A percentile compares a stretch with the other conserved stretches of the same genome.
phyloP scores from a whole-genome alignment of 768 basidiomycete species.

The Cyclocybe aegerita region DNA sequence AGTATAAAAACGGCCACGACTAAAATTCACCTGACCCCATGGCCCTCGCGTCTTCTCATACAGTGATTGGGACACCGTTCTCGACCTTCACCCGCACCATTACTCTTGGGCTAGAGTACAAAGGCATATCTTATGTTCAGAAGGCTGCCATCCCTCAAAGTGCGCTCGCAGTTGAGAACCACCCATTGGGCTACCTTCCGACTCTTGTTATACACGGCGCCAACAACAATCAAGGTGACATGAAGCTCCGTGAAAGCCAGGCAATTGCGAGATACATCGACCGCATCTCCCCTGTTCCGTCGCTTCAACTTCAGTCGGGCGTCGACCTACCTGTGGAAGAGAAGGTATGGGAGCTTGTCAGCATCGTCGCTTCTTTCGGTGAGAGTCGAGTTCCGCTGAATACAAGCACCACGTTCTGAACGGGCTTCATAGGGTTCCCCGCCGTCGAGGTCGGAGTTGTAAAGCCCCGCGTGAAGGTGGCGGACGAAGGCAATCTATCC shows the following conservation, averaged over 20 bases:
- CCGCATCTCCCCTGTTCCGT: constrained; percentile 26
- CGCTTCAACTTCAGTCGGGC: constrained; percentile 19
- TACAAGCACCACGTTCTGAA: neutral
- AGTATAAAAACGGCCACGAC: too few species aligned
- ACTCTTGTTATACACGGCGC: constrained; percentile 27
- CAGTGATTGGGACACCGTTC: constrained; percentile 31
- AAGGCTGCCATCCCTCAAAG: constrained; percentile 19
- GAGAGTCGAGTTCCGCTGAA: neutral
- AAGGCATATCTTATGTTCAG: constrained; percentile 25
- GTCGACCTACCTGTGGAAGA: constrained; percentile 21
- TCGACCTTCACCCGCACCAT: constrained; percentile 35
- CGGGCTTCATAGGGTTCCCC: constrained; percentile 23
- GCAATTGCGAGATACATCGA: constrained; percentile 32
- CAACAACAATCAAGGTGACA: constrained; percentile 18
- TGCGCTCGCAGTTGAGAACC: constrained; percentile 19
- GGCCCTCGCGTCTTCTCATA: constrained; percentile 11
- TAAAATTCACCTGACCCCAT: too few species aligned
- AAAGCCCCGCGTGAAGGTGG: constrained; percentile 28
- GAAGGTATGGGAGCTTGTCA: constrained; percentile 35
- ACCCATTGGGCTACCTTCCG: constrained; percentile 32
- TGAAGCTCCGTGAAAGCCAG: constrained; percentile 30
- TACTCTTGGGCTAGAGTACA: constrained; percentile 28
- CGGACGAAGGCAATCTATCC: constrained; percentile 23
- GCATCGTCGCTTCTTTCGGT: constrained; percentile 29
- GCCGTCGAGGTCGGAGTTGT: constrained; percentile 27